Percentiles rank a stretch among this genome's conserved stretches.
Evolutionary conservation across 2,329 filamentous ascomycete species (phyloP).

Genomic region (Thelonectria discophora): DNA sequence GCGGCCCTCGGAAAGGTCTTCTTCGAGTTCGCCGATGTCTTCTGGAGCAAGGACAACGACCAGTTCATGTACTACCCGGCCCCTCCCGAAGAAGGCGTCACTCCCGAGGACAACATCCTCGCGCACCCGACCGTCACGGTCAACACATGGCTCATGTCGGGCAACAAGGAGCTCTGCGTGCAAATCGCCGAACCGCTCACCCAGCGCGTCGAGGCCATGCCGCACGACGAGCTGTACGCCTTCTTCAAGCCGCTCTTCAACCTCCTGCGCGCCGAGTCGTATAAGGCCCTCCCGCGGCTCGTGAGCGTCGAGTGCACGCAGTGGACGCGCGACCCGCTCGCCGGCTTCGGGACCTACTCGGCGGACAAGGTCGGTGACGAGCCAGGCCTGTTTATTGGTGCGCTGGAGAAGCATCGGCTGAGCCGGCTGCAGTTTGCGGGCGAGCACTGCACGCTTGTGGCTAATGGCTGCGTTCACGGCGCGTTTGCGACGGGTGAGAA

Average conservation of each 20-base stretch:
- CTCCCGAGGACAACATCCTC: constrained; percentile 9
- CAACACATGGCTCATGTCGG: constrained; percentile 22
- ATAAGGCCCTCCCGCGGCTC: constrained; percentile 21
- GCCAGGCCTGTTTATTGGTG: constrained; percentile 11
- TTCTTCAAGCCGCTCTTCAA: constrained; percentile 24
- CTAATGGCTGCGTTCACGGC: constrained; percentile 21
- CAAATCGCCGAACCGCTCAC: constrained; percentile 21
- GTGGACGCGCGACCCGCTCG: constrained; percentile 21
- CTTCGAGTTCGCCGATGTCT: constrained; percentile 24
- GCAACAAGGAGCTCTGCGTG: constrained; percentile 19
- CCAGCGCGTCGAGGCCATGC: constrained; percentile 20
- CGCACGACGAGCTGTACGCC: constrained; percentile 8
- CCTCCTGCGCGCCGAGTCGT: constrained; percentile 19
- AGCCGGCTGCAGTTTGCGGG: constrained; percentile 22
- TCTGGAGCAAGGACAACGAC: constrained; percentile 25
- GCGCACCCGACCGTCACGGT: constrained; percentile 20
- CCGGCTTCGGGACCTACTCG: constrained; percentile 23
- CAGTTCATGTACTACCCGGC: constrained; percentile 23
- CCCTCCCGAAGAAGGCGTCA: constrained; percentile 3
- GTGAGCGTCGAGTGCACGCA: constrained; percentile 16
- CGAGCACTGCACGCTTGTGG: constrained; percentile 19
- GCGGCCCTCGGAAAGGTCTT: constrained; percentile 23
- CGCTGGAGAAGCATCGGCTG: constrained; percentile 11
- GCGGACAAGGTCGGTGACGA: constrained; percentile 25
- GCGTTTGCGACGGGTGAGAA: constrained; percentile 20